Conservation (phyloP, 179 eudicot genomes). For the Beta macrorhiza region DNA sequence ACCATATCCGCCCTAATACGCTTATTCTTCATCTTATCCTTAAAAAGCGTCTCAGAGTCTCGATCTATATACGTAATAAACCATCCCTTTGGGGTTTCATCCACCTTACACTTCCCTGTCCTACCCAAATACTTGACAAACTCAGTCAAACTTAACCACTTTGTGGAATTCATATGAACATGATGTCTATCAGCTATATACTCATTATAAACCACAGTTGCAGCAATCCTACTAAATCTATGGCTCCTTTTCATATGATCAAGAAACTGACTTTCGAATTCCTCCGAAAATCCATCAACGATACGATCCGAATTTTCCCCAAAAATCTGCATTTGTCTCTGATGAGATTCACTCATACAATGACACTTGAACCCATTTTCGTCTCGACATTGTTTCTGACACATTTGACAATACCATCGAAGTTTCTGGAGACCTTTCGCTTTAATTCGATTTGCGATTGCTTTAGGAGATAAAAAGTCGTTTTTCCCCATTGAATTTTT, state of each 20-base stretch:
- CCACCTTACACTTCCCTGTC: conserved; percentile 80
- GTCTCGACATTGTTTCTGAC: conserved; percentile 88
- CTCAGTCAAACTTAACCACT: conserved; percentile 80
- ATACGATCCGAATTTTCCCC: conserved; percentile 77
- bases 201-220: conserved; percentile 86
- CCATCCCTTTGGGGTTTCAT: conserved; percentile 90
- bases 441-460: conserved; percentile 82
- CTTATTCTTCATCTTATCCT: conserved; percentile 77
- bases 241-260: conserved; percentile 87
- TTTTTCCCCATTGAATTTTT: conserved; percentile 64
- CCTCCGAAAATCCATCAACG: conserved; percentile 72
- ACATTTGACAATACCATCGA: conserved; percentile 93
- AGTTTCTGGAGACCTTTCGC: conserved; percentile 89
- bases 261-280: conserved; percentile 61
- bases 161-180: conserved; percentile 83
- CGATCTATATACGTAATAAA: conserved; percentile 80
- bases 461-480: conserved; percentile 81
- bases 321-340: conserved; percentile 85
- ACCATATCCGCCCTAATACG: conserved; percentile 64
- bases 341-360: conserved; percentile 86
- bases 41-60: conserved; percentile 80
- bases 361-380: conserved; percentile 91
- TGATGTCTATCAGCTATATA: conserved; percentile 73
- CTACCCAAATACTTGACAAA: conserved; percentile 75
- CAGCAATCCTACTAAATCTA: conserved; percentile 74